These are phyloP conservation scores for Cordyceps javanica DNA, from an alignment of 2,329 filamentous ascomycete genomes.

Conservation along the genomic window DNA sequence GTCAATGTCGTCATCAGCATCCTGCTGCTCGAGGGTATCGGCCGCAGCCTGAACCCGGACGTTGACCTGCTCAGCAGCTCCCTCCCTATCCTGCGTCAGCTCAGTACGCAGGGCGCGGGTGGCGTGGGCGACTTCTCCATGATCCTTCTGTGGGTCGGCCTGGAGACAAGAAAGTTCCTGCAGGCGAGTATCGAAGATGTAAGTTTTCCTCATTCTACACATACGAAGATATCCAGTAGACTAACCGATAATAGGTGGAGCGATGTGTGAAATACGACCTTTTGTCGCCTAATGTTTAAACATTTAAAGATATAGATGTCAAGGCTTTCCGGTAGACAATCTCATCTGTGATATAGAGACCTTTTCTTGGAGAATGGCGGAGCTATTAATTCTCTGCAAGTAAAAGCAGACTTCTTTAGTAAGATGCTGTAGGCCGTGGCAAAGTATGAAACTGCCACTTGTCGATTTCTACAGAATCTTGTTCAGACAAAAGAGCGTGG, in stretches of 20 bases:
- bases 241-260: constrained; percentile 55
- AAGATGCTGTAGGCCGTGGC: no score
- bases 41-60: constrained; percentile 76
- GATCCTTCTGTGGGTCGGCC: constrained; percentile 83
- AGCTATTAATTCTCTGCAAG: not conserved
- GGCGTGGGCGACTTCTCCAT: constrained; percentile 75
- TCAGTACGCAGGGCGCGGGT: constrained; percentile 71
- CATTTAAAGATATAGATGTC: constrained; percentile 41
- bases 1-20: constrained; percentile 98
- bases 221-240: not conserved
- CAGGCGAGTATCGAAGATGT: constrained; percentile 87
- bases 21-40: constrained; percentile 87
- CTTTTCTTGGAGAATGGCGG: not conserved
- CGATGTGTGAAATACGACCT: constrained; percentile 86
- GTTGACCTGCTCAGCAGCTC: constrained; percentile 82
- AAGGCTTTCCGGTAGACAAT: not conserved
- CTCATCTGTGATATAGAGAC: constrained; percentile 1
- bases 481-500: not conserved
- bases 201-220: constrained; percentile 31
- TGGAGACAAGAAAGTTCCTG: constrained; percentile 83
- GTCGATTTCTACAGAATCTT: not conserved
- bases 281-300: constrained; percentile 76
- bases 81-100: constrained; percentile 80
- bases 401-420: not conserved
- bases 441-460: no score